These are phyloP conservation scores for Aspergillus quadrilineatus DNA, from an alignment of 2,329 filamentous ascomycete genomes.

Conservation along the genomic window DNA sequence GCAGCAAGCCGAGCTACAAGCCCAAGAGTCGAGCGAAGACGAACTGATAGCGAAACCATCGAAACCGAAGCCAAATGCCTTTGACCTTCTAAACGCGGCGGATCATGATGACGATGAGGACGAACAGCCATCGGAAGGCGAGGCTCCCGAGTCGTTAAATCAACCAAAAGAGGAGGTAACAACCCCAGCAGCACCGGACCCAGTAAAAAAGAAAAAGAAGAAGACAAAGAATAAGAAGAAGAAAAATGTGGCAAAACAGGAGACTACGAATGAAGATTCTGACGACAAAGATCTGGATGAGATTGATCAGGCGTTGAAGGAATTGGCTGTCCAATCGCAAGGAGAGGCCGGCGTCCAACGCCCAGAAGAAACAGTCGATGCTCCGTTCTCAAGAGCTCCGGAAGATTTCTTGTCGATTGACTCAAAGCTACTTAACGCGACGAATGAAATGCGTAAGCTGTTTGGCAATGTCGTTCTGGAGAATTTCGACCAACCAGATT, in stretches of 20 bases:
- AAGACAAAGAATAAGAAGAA: slow-evolving; percentile 64
- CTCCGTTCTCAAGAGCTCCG: slow-evolving; percentile 37
- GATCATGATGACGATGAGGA: slow-evolving; percentile 41
- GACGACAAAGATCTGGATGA: slow-evolving; percentile 55
- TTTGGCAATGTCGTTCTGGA: slow-evolving; percentile 67
- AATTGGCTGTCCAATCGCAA: slow-evolving; percentile 51
- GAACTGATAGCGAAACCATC: slow-evolving; percentile 34
- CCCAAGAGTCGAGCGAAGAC: slow-evolving; percentile 42
- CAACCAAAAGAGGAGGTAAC: slow-evolving; percentile 22
- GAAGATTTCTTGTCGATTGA: slow-evolving; percentile 61
- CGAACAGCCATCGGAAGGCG: slow-evolving; percentile 34
- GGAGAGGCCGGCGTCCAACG: slow-evolving; percentile 24
- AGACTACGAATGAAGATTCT: slow-evolving; percentile 25
- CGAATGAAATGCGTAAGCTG: slow-evolving; percentile 84
- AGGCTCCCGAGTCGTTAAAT: slow-evolving; percentile 13
- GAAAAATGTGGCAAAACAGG: slow-evolving; percentile 48
- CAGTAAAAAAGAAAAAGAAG: slow-evolving; percentile 48
- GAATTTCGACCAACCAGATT: slow-evolving; percentile 52
- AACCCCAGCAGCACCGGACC: slow-evolving; percentile 20
- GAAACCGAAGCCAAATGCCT: slow-evolving; percentile 52
- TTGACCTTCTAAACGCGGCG: slow-evolving; percentile 52
- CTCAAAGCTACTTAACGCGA: slow-evolving; percentile 73
- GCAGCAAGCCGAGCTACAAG: slow-evolving; percentile 43
- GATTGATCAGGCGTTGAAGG: slow-evolving; percentile 64
- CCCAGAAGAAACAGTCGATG: slow-evolving; percentile 39